Evolutionary conservation across 2,329 filamentous ascomycete species (phyloP).

Genomic region (Amphichorda felina): DNA sequence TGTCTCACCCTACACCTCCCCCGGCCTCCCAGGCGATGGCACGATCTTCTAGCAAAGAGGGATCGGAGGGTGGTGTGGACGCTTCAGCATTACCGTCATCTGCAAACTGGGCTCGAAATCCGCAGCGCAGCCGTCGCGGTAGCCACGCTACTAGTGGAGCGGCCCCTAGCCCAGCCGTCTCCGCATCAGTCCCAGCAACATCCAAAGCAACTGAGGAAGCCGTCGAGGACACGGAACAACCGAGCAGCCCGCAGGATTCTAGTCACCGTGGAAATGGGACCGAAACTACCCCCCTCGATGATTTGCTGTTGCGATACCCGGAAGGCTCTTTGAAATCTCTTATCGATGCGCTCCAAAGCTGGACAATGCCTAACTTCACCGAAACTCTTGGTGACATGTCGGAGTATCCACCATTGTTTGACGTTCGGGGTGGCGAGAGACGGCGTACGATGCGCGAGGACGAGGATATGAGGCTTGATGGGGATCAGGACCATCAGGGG

Average conservation of each 20-base stretch:
- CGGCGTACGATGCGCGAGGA: slow-evolving; percentile 67
- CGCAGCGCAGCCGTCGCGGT: slow-evolving; percentile 55
- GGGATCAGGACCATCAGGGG: slow-evolving; percentile 34
- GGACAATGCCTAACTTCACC: slow-evolving; percentile 15
- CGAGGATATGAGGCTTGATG: slow-evolving; percentile 39
- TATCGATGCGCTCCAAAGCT: slow-evolving; percentile 23
- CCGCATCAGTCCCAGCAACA: slow-evolving; percentile 41
- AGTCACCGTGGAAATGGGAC: slow-evolving; percentile 7
- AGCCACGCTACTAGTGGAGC: slow-evolving; percentile 75
- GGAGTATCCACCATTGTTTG: slow-evolving; percentile 61
- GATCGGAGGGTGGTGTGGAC: slow-evolving; percentile 59
- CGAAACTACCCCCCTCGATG: slow-evolving; percentile 5
- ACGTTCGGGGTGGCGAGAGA: slow-evolving; percentile 70
- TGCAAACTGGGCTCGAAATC: slow-evolving; percentile 79
- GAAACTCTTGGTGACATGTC: slow-evolving; percentile 4
- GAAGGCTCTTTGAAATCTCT: slow-evolving; percentile 20
- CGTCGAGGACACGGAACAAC: slow-evolving; percentile 17
- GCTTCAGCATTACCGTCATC: slow-evolving; percentile 85
- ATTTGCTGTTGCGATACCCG: slow-evolving; percentile 2
- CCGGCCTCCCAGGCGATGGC: slow-evolving; percentile 52
- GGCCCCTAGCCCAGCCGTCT: slow-evolving; percentile 71
- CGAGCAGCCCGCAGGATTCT: slow-evolving; percentile 12
- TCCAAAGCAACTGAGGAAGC: slow-evolving; percentile 36
- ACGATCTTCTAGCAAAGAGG: slow-evolving; percentile 68
- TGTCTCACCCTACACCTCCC: slow-evolving; percentile 19